Evolutionary conservation across 805 yeast species (phyloP).

Genomic region (Naumovozyma castellii): DNA sequence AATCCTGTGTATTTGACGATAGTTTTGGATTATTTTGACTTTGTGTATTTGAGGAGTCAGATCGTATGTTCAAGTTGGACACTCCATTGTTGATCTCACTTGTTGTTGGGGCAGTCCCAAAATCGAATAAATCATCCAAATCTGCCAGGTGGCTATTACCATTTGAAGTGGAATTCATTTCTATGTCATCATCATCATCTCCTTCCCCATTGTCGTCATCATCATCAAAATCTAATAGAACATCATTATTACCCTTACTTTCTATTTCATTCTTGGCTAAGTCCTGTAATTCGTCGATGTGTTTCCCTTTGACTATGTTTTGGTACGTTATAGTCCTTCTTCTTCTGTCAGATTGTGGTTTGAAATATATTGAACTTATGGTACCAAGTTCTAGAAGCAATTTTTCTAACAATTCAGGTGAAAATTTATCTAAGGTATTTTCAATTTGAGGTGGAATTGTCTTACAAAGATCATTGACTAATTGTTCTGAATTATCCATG

Average conservation of each 20-base stretch:
- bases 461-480: conserved; percentile 25
- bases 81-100: background rate
- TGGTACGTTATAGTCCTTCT: conserved; percentile 31
- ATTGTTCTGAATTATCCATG: conserved; percentile 24
- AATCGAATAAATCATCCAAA: conserved; percentile 59
- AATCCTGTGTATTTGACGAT: conserved; percentile 21
- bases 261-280: conserved; percentile 70
- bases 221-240: conserved; percentile 76
- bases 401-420: conserved; percentile 57
- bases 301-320: conserved; percentile 37
- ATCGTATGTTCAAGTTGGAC: conserved; percentile 1
- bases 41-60: background rate
- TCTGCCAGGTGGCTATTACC: conserved; percentile 50
- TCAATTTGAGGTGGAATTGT: conserved; percentile 56
- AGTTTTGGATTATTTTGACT: background rate
- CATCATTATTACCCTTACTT: conserved; percentile 59
- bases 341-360: conserved; percentile 58
- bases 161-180: conserved; percentile 6
- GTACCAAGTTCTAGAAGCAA: conserved; percentile 71
- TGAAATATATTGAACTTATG: conserved; percentile 81
- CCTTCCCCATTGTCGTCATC: conserved; percentile 33
- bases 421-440: conserved; percentile 62
- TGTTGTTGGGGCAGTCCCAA: conserved; percentile 22
- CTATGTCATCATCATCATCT: conserved; percentile 64
- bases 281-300: conserved; percentile 67